Evolutionary conservation across 1,284 basidiomycete species (phyloP).

Genomic region (Mycena sp.): DNA sequence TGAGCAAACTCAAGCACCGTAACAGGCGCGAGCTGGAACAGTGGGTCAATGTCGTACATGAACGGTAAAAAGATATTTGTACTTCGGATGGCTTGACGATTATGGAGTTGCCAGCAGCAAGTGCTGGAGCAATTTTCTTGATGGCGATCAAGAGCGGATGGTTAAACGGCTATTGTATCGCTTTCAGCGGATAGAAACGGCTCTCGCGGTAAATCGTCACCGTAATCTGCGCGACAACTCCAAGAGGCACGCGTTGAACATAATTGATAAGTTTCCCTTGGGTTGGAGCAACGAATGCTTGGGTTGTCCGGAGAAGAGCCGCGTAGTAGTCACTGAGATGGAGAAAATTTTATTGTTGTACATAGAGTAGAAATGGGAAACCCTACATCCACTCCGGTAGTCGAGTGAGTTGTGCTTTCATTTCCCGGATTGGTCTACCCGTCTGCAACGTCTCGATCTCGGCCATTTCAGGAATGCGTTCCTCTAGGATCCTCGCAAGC

Average conservation of each 20-base stretch:
- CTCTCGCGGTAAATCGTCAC: conserved; percentile 45
- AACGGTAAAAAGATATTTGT: conserved; percentile 15
- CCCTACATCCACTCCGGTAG: conserved; percentile 86
- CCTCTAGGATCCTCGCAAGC: conserved; percentile 69
- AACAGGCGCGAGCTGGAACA: conserved; percentile 78
- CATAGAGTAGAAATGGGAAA: not conserved
- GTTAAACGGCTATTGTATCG: conserved; percentile 73
- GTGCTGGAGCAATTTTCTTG: conserved; percentile 87
- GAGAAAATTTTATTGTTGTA: conserved; percentile 12
- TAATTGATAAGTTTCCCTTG: conserved; percentile 82
- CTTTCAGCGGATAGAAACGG: not conserved
- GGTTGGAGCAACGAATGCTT: conserved; percentile 78
- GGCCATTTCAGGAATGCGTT: conserved; percentile 65
- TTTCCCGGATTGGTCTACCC: conserved; percentile 79
- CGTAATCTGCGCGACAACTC: conserved; percentile 87
- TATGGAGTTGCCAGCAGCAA: conserved; percentile 86
- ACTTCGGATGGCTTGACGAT: conserved; percentile 87
- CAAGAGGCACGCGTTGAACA: conserved; percentile 80
- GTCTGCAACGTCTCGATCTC: conserved; percentile 79
- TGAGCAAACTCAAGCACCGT: conserved; percentile 80
- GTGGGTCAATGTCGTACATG: conserved; percentile 10
- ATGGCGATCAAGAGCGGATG: conserved; percentile 85
- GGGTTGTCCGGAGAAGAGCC: conserved; percentile 74
- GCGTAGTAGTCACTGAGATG: conserved; percentile 75
- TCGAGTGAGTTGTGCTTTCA: conserved; percentile 77